Percentiles rank a stretch among this genome's conserved stretches.
These are phyloP conservation scores for Candida stauntonica DNA, from an alignment of 805 yeast genomes.

Conservation along the genomic window DNA sequence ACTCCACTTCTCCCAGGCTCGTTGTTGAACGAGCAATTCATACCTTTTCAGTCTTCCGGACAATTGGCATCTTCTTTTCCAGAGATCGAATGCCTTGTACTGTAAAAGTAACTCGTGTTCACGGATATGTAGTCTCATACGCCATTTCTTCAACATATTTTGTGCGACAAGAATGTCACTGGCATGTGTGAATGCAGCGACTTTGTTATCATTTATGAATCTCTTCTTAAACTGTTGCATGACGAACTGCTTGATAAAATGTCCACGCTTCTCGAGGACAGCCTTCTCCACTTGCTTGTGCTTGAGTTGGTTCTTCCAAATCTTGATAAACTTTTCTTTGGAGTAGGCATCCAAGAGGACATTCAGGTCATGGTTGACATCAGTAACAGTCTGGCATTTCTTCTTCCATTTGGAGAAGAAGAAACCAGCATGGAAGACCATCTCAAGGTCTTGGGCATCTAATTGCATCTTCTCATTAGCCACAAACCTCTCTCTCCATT, in stretches of 20 bases:
- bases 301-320: conserved; percentile 11
- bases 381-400: neutral
- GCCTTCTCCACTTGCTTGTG: conserved; percentile 11
- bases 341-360: neutral
- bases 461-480: neutral
- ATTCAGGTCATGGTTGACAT: conserved; percentile 1
- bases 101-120: neutral
- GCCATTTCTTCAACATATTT: conserved; percentile 12
- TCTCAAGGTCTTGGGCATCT: conserved; percentile 17
- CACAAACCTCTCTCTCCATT: conserved; percentile 12
- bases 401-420: conserved; percentile 25
- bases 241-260: conserved; percentile 12
- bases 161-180: neutral
- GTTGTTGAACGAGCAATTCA: neutral
- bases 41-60: neutral
- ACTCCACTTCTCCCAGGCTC: conserved; percentile 12
- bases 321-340: conserved; percentile 1
- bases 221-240: conserved; percentile 17
- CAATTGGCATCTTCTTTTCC: conserved; percentile 12
- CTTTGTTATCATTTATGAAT: conserved; percentile 8
- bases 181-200: neutral
- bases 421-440: conserved; percentile 23
- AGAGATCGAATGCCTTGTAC: conserved; percentile 3
- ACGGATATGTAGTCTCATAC: conserved; percentile 2
- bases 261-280: conserved; percentile 4